Conservation (phyloP, 345 rosid genomes). For the Acer negundo region DNA sequence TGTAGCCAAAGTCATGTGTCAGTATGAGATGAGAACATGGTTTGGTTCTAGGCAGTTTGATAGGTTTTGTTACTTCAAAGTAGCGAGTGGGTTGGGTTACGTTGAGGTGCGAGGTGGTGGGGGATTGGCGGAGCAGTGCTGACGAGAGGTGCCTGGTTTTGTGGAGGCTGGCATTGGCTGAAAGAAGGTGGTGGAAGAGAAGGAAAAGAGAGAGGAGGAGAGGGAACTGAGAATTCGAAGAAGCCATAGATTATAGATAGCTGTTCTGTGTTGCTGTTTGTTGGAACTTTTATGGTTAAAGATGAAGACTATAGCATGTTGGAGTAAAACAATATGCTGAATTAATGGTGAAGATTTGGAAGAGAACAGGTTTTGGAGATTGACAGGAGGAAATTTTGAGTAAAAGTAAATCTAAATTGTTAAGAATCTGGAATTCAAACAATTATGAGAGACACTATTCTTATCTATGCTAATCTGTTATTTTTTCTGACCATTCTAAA, state of each 20-base stretch:
- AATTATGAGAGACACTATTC: no score
- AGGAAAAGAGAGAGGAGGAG: conserved; percentile 30
- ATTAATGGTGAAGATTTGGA: neutral
- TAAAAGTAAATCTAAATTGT: neutral
- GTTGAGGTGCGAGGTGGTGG: conserved; percentile 19
- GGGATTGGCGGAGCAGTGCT: conserved; percentile 34
- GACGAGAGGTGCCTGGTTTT: conserved; percentile 38
- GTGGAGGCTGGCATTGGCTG: conserved; percentile 43
- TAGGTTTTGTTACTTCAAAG: conserved; percentile 84
- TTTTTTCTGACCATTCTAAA: no score
- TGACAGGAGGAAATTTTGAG: neutral
- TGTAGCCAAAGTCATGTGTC: conserved; percentile 71
- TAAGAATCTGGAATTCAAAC: neutral
- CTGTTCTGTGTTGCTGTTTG: neutral
- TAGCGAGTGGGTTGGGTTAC: conserved; percentile 50
- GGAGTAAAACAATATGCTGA: conserved; percentile 10
- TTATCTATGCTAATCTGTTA: no score
- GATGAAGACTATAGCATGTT: neutral
- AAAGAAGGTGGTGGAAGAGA: conserved; percentile 27
- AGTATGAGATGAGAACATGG: conserved; percentile 63
- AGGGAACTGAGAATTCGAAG: conserved; percentile 35
- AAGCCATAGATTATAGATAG: conserved; percentile 52
- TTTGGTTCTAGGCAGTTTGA: conserved; percentile 32
- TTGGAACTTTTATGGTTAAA: neutral
- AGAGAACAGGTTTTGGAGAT: neutral